A percentile compares a stretch with the other conserved stretches of the same genome.
Conservation (phyloP, 768 basidiomycete species). For the Trametes cingulata region DNA sequence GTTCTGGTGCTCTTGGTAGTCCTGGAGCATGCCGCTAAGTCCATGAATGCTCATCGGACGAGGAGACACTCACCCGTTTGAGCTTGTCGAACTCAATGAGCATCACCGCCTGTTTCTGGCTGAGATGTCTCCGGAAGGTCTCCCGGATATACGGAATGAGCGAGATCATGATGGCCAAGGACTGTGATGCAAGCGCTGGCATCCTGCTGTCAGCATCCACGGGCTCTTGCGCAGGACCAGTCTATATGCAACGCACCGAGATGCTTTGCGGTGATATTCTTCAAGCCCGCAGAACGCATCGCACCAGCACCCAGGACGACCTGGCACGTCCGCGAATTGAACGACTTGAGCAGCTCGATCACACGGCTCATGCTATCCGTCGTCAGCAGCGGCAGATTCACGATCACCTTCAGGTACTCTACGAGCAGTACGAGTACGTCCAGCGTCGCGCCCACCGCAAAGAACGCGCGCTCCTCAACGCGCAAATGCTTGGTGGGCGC, state of each 20-base stretch:
- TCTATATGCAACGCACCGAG: conserved; percentile 53
- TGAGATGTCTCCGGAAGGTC: conserved; percentile 90
- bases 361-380: conserved; percentile 94
- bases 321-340: conserved; percentile 97
- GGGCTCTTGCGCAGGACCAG: neutral
- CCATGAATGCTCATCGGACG: conserved; percentile 30
- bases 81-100: conserved; percentile 97
- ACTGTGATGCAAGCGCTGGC: conserved; percentile 92
- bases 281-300: conserved; percentile 97
- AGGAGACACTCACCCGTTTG: conserved; percentile 62
- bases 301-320: conserved; percentile 98
- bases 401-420: conserved; percentile 86
- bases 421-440: conserved; percentile 69
- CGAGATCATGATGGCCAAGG: conserved; percentile 89
- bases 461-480: conserved; percentile 86
- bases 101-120: conserved; percentile 94
- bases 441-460: conserved; percentile 82
- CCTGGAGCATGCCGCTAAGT: conserved; percentile 44
- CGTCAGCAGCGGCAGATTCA: conserved; percentile 86
- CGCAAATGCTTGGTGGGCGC: conserved; percentile 55
- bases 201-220: conserved; percentile 9
- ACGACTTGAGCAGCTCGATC: conserved; percentile 95
- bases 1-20: conserved; percentile 99
- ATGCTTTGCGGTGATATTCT: conserved; percentile 98
- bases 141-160: conserved; percentile 96